phyloP scores from a whole-genome alignment of 805 yeast species.

The Sugiyamaella qingdaonensis region DNA sequence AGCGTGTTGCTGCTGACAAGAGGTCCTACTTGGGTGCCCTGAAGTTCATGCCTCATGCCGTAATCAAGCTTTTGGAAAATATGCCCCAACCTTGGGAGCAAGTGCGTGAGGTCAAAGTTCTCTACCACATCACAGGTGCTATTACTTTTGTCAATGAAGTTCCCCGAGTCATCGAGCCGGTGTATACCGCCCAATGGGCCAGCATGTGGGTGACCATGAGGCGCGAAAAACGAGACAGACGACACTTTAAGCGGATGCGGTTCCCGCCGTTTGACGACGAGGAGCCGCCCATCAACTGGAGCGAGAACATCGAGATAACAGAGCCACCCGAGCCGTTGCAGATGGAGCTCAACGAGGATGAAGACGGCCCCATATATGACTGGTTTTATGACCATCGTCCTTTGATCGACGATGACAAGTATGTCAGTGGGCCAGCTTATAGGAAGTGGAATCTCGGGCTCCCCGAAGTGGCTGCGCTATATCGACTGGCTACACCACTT shows the following conservation, averaged over 20 bases:
- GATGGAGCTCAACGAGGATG: slow-evolving; percentile 58
- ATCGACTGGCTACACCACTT: slow-evolving; percentile 68
- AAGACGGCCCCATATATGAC: slow-evolving; percentile 56
- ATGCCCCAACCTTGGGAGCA: slow-evolving; percentile 99
- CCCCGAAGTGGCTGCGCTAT: slow-evolving; percentile 58
- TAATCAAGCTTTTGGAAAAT: slow-evolving; percentile 80
- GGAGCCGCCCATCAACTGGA: slow-evolving; percentile 84
- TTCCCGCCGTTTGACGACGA: slow-evolving; percentile 98
- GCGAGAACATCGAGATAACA: slow-evolving; percentile 69
- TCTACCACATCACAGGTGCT: slow-evolving; percentile 91
- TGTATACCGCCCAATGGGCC: slow-evolving; percentile 94
- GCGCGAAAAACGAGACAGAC: slow-evolving; percentile 84
- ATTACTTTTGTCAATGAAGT: slow-evolving; percentile 90
- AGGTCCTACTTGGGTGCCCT: slow-evolving; percentile 85
- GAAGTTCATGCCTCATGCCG: slow-evolving; percentile 94
- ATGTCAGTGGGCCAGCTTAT: slow-evolving; percentile 75
- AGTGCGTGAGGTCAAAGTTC: slow-evolving; percentile 74
- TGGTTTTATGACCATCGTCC: slow-evolving; percentile 86
- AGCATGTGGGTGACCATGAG: slow-evolving; percentile 91
- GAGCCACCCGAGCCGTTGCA: slow-evolving; percentile 71
- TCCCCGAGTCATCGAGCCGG: slow-evolving; percentile 89
- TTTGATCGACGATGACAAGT: slow-evolving; percentile 48
- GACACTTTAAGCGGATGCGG: slow-evolving; percentile 84
- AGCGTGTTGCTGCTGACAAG: slow-evolving; percentile 76
- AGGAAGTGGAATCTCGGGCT: slow-evolving; percentile 63